Evolutionary conservation across 495 filamentous ascomycete genomes (phyloP).

Genomic region (Pseudomonodictys pantanalensis): DNA sequence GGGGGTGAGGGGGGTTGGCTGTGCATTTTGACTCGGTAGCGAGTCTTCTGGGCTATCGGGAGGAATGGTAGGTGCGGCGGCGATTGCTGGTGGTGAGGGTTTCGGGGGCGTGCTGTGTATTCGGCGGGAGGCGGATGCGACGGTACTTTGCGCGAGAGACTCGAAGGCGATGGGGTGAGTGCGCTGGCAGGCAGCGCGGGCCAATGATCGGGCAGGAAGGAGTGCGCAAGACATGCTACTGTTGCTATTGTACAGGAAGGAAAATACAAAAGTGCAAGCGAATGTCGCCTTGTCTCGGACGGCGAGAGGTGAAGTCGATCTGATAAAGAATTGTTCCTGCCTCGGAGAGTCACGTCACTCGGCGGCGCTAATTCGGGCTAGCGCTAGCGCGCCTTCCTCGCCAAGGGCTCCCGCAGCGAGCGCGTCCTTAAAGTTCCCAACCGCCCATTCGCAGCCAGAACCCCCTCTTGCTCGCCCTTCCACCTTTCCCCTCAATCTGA

Average conservation of each 20-base stretch:
- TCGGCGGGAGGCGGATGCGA: conserved; percentile 4
- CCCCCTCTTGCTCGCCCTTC: not conserved
- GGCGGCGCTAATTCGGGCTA: not conserved
- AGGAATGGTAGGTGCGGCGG: not conserved
- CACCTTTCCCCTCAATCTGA: not conserved
- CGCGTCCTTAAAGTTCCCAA: not conserved
- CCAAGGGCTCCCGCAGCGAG: not conserved
- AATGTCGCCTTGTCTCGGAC: not conserved
- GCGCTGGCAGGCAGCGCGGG: not conserved
- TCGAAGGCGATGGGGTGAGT: conserved; percentile 27
- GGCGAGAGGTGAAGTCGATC: not conserved
- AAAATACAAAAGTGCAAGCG: not conserved
- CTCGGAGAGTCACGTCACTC: not conserved
- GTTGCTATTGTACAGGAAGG: not conserved
- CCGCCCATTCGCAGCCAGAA: too few relatives aligned
- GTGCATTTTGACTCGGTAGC: not conserved
- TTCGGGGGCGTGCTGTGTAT: conserved; percentile 16
- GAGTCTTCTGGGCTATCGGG: not conserved
- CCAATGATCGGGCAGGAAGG: not conserved
- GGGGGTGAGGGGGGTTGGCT: conserved; percentile 7
- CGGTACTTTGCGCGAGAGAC: conserved; percentile 35
- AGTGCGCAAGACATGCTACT: conserved; percentile 3
- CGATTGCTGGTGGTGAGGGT: not conserved
- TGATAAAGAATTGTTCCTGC: not conserved
- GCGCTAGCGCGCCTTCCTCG: not conserved